phyloP scores from a whole-genome alignment of 345 rosid species.

The Dimocarpus longan region DNA sequence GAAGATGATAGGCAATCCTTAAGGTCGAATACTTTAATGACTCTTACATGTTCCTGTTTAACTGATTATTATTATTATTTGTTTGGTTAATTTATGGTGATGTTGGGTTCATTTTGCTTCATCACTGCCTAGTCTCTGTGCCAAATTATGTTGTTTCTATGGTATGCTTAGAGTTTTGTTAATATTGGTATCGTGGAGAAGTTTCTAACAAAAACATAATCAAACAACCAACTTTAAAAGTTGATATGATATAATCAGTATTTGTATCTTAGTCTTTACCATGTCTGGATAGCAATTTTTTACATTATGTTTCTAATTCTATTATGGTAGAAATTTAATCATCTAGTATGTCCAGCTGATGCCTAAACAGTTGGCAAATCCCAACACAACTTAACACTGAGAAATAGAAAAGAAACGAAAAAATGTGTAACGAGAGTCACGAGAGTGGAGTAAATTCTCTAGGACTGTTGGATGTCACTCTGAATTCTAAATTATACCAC shows the following conservation, averaged over 20 bases:
- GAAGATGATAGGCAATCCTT: constrained; percentile 65
- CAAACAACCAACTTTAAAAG: background rate
- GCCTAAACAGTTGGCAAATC: background rate
- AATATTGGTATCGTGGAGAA: background rate
- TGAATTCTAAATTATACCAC: background rate
- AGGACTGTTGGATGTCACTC: background rate
- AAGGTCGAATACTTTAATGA: constrained; percentile 48
- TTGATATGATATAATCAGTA: background rate
- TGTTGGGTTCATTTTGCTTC: background rate
- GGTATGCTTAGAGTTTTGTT: background rate
- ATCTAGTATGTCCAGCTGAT: background rate
- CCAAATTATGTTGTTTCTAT: background rate
- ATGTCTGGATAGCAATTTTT: background rate
- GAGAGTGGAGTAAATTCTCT: background rate
- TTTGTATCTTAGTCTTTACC: background rate
- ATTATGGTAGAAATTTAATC: background rate
- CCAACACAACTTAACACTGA: background rate
- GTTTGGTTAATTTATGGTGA: background rate
- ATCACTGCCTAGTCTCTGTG: background rate
- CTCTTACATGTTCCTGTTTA: background rate
- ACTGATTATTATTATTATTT: background rate
- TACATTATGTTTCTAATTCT: background rate
- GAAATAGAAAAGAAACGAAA: background rate
- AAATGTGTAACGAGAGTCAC: background rate
- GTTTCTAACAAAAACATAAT: background rate